Percentiles rank a stretch among this genome's conserved stretches.
These are phyloP conservation scores for Fusarium oligoseptatum DNA, from an alignment of 2,329 filamentous ascomycete genomes.

Conservation along the genomic window DNA sequence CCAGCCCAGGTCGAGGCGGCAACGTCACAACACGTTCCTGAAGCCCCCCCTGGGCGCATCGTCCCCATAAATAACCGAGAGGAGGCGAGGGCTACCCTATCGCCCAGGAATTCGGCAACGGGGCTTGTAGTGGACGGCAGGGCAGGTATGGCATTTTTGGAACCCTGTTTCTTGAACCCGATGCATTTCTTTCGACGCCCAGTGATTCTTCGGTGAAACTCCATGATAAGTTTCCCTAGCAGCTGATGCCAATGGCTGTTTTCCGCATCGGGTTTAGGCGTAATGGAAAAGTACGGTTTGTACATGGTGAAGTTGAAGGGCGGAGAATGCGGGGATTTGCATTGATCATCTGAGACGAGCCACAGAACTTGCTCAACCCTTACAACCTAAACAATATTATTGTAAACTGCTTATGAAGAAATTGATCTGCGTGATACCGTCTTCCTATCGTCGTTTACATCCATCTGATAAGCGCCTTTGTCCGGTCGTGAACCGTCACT, in stretches of 20 bases:
- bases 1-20: slow-evolving; percentile 7
- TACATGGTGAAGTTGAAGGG: background rate
- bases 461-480: background rate
- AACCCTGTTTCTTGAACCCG: background rate
- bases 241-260: slow-evolving; percentile 18
- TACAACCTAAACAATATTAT: background rate
- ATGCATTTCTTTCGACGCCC: background rate
- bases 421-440: background rate
- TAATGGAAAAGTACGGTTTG: background rate
- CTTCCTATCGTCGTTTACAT: background rate
- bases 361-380: background rate
- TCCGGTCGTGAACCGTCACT: background rate
- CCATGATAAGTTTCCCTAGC: slow-evolving; percentile 4
- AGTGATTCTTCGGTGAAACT: background rate
- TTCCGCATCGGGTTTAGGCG: slow-evolving; percentile 20
- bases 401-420: background rate
- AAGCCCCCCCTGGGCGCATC: background rate
- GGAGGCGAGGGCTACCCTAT: background rate
- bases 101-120: slow-evolving; percentile 6
- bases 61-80: slow-evolving; percentile 35
- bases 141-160: background rate
- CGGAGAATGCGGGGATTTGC: slow-evolving; percentile 22
- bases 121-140: background rate
- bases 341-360: slow-evolving; percentile 9
- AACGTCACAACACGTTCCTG: slow-evolving; percentile 21